These are phyloP conservation scores for Sclerotinia subarctica DNA, from an alignment of 2,329 filamentous ascomycete genomes.

Conservation along the genomic window DNA sequence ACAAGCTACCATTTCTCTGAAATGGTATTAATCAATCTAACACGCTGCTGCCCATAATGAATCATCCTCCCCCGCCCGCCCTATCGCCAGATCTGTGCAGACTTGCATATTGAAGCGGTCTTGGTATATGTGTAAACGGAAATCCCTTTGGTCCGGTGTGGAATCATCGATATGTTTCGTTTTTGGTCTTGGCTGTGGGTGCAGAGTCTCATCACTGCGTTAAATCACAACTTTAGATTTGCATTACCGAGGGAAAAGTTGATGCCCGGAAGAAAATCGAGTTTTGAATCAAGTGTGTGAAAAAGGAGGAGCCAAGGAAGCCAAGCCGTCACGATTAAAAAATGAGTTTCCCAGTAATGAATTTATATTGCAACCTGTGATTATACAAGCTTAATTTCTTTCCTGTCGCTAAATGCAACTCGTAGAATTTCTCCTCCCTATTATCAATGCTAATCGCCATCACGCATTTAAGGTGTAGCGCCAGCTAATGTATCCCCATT, in stretches of 20 bases:
- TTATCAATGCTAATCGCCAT: background rate
- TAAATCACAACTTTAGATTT: too few relatives aligned
- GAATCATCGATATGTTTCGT: too few relatives aligned
- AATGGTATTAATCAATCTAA: too few relatives aligned
- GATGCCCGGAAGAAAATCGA: background rate
- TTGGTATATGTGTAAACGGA: background rate
- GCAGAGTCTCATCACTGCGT: too few relatives aligned
- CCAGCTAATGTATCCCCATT: slow-evolving; percentile 1
- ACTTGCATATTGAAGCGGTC: too few relatives aligned
- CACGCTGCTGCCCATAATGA: too few relatives aligned
- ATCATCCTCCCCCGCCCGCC: too few relatives aligned
- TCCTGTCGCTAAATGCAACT: background rate
- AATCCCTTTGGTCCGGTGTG: background rate
- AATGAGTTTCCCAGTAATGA: slow-evolving; percentile 1
- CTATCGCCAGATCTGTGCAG: too few relatives aligned
- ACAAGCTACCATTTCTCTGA: too few relatives aligned
- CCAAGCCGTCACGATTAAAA: background rate
- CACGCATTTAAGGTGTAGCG: slow-evolving; percentile 21
- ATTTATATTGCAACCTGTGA: slow-evolving; percentile 9
- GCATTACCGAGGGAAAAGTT: background rate
- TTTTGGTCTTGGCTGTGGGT: too few relatives aligned
- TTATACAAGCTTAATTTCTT: background rate
- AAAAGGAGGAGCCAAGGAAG: background rate
- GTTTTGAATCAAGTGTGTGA: background rate
- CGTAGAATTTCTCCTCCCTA: background rate